Percentiles rank a stretch among this genome's conserved stretches.
phyloP scores from a whole-genome alignment of 768 basidiomycete species.

The Clathrus columnatus region DNA sequence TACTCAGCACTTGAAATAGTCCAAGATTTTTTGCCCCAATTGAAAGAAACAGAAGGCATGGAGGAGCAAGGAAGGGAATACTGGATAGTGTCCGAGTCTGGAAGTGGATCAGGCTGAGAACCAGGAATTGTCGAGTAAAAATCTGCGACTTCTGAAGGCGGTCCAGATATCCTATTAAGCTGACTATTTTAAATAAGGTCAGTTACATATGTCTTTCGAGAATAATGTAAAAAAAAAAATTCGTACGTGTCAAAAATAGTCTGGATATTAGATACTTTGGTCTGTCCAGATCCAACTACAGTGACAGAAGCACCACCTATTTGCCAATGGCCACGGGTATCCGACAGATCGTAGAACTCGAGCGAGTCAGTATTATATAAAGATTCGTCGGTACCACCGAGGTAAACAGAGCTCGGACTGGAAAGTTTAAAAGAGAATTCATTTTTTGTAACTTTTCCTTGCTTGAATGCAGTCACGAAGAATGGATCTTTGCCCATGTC shows the following conservation, averaged over 20 bases:
- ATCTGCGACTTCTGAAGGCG: too few relatives aligned
- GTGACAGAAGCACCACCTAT: conserved; percentile 11
- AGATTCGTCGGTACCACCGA: conserved; percentile 28
- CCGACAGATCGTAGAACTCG: conserved; percentile 23
- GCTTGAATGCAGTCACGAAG: conserved; percentile 17
- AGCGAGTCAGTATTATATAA: conserved; percentile 24
- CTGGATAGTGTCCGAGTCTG: too few relatives aligned
- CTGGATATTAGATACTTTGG: conserved; percentile 9
- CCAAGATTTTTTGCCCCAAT: too few relatives aligned
- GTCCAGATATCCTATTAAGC: too few relatives aligned
- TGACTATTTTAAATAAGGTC: too few relatives aligned
- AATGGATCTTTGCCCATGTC: conserved; percentile 16
- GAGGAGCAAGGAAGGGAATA: too few relatives aligned
- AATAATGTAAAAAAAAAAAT: too few relatives aligned
- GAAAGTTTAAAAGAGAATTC: conserved; percentile 24
- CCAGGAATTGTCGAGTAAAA: too few relatives aligned
- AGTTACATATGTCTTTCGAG: too few relatives aligned
- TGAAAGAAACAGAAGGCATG: too few relatives aligned
- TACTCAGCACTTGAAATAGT: too few relatives aligned
- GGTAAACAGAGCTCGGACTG: conserved; percentile 22
- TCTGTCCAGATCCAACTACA: conserved; percentile 13
- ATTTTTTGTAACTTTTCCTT: conserved; percentile 13
- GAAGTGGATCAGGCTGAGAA: too few relatives aligned
- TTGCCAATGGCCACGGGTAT: conserved; percentile 19
- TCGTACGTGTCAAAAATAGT: conserved; percentile 27